Evolutionary conservation across 2,329 filamentous ascomycete species (phyloP), one percentile per base, ranked within the genome.

Genomic region (Colletotrichum gigasporum): DNA sequence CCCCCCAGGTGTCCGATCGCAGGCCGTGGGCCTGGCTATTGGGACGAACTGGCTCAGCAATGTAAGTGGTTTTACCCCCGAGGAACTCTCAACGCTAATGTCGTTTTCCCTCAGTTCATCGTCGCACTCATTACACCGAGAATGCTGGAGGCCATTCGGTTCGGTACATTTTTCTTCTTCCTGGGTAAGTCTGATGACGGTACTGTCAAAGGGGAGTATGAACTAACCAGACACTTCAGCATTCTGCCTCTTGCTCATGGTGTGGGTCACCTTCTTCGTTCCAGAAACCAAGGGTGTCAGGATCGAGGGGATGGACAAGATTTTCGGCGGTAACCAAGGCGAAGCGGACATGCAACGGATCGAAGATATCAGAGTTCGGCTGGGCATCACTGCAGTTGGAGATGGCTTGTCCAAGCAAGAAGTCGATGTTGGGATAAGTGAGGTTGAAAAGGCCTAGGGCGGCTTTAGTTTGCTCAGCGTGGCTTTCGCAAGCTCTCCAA

Each of bases 121-220:
- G 58, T 65, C 16, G 62, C 56, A 4, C 44, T 65, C 70, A 83
- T 86, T 18, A 87, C 84, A 0, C 86, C 85, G 0, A 81, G 82
- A 5, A 82, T 90, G 67, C 79, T 90, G 3, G 76, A 85, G 45
- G 80, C 82, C 14, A 84, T 80, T 11, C 75, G 73, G 2, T 85
- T 78, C 70, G 83, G 83, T 12, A 83, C 83, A 0, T 89, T 89
- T 66, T 80, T 88, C 44, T 89, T 90, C 77, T 90, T 90, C 67
- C 83, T 83, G 0, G 76, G 80, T 53, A 16, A 28, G 56, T 37
- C n/a, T n/a, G 12, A 12, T 2, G 10, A 1, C 6, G 4, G n/a
- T 7, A 3, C 3, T 26, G n/a, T n/a, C n/a, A n/a, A n/a, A n/a
- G n/a, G n/a, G n/a, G n/a, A n/a, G n/a, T n/a, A 7, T 6, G 10